These are phyloP conservation scores for Pisolithus orientalis DNA, from an alignment of 768 basidiomycete species.

Conservation along the genomic window DNA sequence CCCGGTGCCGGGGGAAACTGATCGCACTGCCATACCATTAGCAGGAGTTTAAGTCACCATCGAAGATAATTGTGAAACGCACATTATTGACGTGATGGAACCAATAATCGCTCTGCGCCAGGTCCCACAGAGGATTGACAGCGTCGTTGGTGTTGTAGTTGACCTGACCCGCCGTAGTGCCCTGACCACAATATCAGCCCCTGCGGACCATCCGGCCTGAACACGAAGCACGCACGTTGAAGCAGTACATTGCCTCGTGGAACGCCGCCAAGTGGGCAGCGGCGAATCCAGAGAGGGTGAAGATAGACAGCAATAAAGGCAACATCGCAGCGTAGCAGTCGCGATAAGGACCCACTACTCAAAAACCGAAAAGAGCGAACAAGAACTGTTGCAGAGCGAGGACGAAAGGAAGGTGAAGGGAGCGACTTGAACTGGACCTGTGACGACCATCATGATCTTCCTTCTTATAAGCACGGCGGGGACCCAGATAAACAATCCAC, in stretches of 20 bases:
- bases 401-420: no score
- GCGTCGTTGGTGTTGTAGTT: conserved; percentile 35
- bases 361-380: not conserved
- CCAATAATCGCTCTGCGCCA: conserved; percentile 39
- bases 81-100: conserved; percentile 13
- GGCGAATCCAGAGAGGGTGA: conserved; percentile 8
- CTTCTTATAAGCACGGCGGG: no score
- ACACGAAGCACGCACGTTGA: conserved; percentile 27
- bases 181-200: conserved; percentile 15
- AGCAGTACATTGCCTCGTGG: conserved; percentile 40
- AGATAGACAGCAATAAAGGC: not conserved
- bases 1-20: conserved; percentile 38
- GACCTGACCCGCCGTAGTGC: conserved; percentile 16
- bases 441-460: no score
- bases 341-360: not conserved
- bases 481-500: no score
- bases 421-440: no score
- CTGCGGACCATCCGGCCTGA: not conserved
- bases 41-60: conserved; percentile 28
- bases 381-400: no score
- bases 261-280: conserved; percentile 39
- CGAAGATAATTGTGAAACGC: conserved; percentile 24
- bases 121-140: conserved; percentile 39
- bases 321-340: not conserved
- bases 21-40: conserved; percentile 32